Conservation (phyloP, 768 basidiomycete species). For the Leccinellum albellum region DNA sequence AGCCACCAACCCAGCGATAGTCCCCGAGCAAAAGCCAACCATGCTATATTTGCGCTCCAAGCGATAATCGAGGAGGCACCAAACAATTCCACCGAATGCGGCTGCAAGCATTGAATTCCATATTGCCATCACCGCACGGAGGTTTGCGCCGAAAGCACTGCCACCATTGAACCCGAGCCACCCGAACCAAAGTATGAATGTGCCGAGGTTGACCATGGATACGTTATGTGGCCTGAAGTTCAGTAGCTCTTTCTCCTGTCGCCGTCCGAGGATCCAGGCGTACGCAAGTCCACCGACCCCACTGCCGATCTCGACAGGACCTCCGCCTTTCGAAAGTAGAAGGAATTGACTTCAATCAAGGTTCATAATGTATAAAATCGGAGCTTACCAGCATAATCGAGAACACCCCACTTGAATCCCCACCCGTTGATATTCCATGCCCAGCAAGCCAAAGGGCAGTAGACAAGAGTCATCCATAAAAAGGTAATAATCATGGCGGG, state of each 20-base stretch:
- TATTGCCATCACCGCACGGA: constrained; percentile 79
- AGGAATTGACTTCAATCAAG: neutral
- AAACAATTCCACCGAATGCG: constrained; percentile 76
- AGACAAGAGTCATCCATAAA: constrained; percentile 82
- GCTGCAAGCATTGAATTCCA: constrained; percentile 89
- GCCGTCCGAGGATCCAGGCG: constrained; percentile 81
- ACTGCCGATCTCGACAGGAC: constrained; percentile 84
- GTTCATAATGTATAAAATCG: constrained; percentile 5
- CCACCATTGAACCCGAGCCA: constrained; percentile 92
- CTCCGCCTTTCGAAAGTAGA: constrained; percentile 51
- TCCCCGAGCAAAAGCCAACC: constrained; percentile 88
- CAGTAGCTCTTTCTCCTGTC: constrained; percentile 64
- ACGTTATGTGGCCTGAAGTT: constrained; percentile 91
- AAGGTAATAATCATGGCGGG: constrained; percentile 81
- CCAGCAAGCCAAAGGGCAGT: constrained; percentile 87
- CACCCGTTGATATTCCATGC: constrained; percentile 80
- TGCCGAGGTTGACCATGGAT: constrained; percentile 77
- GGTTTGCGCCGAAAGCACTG: constrained; percentile 82
- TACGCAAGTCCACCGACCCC: constrained; percentile 84
- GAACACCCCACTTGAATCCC: constrained; percentile 79
- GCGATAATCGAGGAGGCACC: constrained; percentile 79
- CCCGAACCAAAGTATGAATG: constrained; percentile 84
- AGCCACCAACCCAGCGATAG: constrained; percentile 84
- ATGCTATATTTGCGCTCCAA: constrained; percentile 81
- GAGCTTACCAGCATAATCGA: constrained; percentile 79